These are phyloP conservation scores for Knoxdaviesia capensis DNA, from an alignment of 2,329 filamentous ascomycete species.

Conservation along the genomic window DNA sequence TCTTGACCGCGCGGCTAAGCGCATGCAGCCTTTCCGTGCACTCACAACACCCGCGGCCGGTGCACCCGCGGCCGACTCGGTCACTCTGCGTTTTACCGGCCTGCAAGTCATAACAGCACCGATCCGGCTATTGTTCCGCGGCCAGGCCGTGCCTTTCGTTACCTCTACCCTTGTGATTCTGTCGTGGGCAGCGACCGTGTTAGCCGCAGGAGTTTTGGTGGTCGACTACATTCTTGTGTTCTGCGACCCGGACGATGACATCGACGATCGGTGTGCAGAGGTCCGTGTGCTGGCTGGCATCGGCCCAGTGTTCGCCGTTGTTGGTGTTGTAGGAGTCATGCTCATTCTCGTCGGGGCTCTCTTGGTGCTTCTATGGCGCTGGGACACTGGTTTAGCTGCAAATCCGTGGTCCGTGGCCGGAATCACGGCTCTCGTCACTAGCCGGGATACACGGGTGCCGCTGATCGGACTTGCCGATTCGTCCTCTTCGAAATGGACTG, in stretches of 20 bases:
- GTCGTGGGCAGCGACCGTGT: conserved; percentile 1
- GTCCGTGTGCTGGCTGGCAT: no score
- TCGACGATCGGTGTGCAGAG: not conserved
- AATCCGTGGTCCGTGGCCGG: conserved; percentile 4
- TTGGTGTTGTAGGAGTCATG: not conserved
- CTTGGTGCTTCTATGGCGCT: conserved; percentile 1
- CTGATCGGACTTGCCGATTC: conserved; percentile 1
- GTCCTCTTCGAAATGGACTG: not conserved
- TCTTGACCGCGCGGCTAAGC: no score
- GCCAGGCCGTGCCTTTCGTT: conserved; percentile 2
- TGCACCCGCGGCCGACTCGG: not conserved
- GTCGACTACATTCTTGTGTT: no score
- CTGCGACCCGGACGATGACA: not conserved
- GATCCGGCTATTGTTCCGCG: conserved; percentile 1
- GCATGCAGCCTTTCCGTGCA: no score
- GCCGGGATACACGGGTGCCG: not conserved
- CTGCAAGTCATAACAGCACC: not conserved
- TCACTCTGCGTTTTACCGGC: conserved; percentile 2
- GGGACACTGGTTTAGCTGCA: conserved; percentile 2
- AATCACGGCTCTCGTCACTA: conserved; percentile 1
- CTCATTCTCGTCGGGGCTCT: conserved; percentile 2
- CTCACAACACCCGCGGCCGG: not conserved
- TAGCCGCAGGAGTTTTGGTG: not conserved
- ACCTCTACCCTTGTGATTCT: not conserved
- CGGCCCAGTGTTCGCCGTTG: no score